A percentile compares a stretch with the other conserved stretches of the same genome.
These are phyloP conservation scores for Pseudozyma sp. DNA, from an alignment of 1,284 basidiomycete species.

Conservation along the genomic window DNA sequence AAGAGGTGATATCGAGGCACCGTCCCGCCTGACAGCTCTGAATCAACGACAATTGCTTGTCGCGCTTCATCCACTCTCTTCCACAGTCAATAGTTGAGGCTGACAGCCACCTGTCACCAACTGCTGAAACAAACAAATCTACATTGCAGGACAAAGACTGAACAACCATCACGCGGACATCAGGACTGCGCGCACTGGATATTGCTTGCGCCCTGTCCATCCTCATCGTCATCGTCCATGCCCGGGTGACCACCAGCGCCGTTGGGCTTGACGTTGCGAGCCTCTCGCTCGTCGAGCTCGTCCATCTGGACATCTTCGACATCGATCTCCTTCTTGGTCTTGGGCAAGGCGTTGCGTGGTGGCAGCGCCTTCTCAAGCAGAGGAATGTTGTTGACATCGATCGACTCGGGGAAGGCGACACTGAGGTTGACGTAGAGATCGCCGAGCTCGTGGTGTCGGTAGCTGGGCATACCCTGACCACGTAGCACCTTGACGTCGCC, in stretches of 20 bases:
- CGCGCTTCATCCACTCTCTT: too few species aligned
- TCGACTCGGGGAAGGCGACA: conserved; percentile 88
- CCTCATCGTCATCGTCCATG: conserved; percentile 82
- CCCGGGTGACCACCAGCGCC: conserved; percentile 71
- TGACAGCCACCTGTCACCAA: neutral
- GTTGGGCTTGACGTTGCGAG: conserved; percentile 69
- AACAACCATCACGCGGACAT: neutral
- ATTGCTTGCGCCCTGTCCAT: conserved; percentile 37
- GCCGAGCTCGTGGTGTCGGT: conserved; percentile 94
- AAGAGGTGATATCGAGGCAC: too few species aligned
- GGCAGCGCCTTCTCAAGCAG: conserved; percentile 89
- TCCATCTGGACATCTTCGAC: conserved; percentile 89
- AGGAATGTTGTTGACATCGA: conserved; percentile 78
- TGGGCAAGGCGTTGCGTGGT: conserved; percentile 77
- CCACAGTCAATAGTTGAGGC: too few species aligned
- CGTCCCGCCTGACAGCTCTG: too few species aligned
- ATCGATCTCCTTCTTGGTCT: conserved; percentile 76
- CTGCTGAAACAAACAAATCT: conserved; percentile 4
- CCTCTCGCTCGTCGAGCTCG: conserved; percentile 83
- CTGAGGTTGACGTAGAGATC: conserved; percentile 90
- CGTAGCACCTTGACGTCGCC: conserved; percentile 90
- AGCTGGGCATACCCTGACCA: conserved; percentile 97
- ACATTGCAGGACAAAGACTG: conserved; percentile 13
- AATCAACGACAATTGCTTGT: too few species aligned
- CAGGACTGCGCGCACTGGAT: conserved; percentile 65